Percentiles rank a stretch among this genome's conserved stretches.
Conservation (phyloP, 352 stramenopile species). For the Pythium insidiosum region DNA sequence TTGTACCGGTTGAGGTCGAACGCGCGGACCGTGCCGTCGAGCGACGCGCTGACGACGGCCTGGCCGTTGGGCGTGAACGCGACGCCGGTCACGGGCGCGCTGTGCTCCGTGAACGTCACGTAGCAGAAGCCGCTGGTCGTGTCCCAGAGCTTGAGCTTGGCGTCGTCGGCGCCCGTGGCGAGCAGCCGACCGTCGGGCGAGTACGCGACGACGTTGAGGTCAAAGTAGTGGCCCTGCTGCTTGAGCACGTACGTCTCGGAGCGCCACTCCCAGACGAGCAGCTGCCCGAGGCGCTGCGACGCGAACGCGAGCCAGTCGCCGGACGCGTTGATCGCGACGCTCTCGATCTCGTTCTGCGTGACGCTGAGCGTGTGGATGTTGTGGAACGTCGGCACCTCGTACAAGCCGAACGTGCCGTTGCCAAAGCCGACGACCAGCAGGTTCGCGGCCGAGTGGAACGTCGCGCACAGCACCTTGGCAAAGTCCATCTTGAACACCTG, state of each 20-base stretch:
- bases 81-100: slow-evolving; percentile 94
- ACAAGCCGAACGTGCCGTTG: slow-evolving; percentile 97
- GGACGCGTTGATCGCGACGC: slow-evolving; percentile 92
- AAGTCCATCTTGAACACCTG: slow-evolving; percentile 89
- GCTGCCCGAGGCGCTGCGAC: slow-evolving; percentile 95
- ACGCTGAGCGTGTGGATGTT: slow-evolving; percentile 97
- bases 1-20: slow-evolving; percentile 99
- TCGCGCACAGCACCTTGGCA: slow-evolving; percentile 83
- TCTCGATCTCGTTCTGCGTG: slow-evolving; percentile 85
- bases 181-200: slow-evolving; percentile 95
- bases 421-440: slow-evolving; percentile 95
- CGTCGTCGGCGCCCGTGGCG: slow-evolving; percentile 97
- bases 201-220: slow-evolving; percentile 96
- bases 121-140: slow-evolving; percentile 98
- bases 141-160: slow-evolving; percentile 99
- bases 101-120: slow-evolving; percentile 98
- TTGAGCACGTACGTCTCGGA: slow-evolving; percentile 99
- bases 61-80: slow-evolving; percentile 90
- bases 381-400: slow-evolving; percentile 92
- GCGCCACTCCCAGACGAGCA: slow-evolving; percentile 99
- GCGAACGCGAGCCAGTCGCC: slow-evolving; percentile 98
- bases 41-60: slow-evolving; percentile 93
- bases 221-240: slow-evolving; percentile 98
- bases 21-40: slow-evolving; percentile 97
- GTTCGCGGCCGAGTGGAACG: slow-evolving; percentile 78